Evolutionary conservation across 2,329 filamentous ascomycete species (phyloP).

Genomic region (Colletotrichum viniferum): DNA sequence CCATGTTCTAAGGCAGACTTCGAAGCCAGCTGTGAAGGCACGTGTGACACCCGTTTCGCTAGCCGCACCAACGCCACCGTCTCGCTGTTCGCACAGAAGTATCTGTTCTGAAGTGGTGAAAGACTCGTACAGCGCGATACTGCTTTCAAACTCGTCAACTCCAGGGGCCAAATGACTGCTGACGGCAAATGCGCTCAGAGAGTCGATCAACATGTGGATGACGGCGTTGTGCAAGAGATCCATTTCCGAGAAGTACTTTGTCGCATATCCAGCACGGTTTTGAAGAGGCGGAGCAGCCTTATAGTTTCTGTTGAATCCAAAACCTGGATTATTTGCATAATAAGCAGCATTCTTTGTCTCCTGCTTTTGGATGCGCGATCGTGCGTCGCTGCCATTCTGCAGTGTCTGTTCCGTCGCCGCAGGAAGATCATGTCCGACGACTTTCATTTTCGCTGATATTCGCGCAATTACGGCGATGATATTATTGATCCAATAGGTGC

Average conservation of each 20-base stretch:
- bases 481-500: not conserved
- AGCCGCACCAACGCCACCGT: not conserved
- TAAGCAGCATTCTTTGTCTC: not conserved
- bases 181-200: not conserved
- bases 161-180: not conserved
- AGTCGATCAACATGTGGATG: not conserved
- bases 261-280: too few species aligned
- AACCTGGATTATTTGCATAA: not conserved
- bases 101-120: not conserved
- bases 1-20: not conserved
- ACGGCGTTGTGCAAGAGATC: not conserved
- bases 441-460: not conserved
- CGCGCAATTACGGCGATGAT: not conserved
- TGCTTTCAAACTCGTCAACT: not conserved
- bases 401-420: not conserved
- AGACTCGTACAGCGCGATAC: not conserved
- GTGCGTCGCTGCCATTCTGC: not conserved
- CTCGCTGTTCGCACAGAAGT: not conserved
- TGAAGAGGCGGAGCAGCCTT: too few species aligned
- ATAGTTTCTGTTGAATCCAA: too few species aligned
- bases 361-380: not conserved
- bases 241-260: not conserved
- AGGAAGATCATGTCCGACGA: not conserved
- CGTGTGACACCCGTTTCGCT: not conserved
- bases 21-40: not conserved